phyloP scores from a whole-genome alignment of 2,329 filamentous ascomycete genomes.

The Lachnellula occidentalis region DNA sequence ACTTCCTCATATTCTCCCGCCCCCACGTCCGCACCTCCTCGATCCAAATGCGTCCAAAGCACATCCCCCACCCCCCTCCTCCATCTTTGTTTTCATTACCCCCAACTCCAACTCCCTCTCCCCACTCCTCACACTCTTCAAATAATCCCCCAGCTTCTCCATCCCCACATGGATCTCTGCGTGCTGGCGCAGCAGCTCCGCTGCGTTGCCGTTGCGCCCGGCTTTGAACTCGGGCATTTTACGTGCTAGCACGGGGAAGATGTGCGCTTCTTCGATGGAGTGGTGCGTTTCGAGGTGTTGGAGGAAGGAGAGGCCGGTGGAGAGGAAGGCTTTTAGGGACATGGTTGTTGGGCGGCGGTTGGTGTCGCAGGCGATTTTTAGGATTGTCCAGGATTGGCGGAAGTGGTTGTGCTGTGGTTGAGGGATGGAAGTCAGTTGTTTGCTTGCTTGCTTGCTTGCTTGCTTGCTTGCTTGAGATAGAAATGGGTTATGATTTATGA shows the following conservation, averaged over 20 bases:
- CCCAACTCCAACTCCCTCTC: constrained; percentile 53
- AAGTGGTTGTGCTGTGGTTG: constrained; percentile 65
- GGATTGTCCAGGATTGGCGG: constrained; percentile 64
- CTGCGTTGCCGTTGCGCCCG: constrained; percentile 41
- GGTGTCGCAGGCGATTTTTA: constrained; percentile 60
- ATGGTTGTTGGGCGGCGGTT: constrained; percentile 56
- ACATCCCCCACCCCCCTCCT: constrained; percentile 65
- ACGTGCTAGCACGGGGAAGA: constrained; percentile 72
- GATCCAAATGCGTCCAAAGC: constrained; percentile 76
- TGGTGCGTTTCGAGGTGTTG: constrained; percentile 72
- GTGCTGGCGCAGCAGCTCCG: constrained; percentile 69
- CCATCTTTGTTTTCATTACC: constrained; percentile 66
- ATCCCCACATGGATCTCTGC: constrained; percentile 72
- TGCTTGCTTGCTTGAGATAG: background rate
- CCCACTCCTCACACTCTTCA: constrained; percentile 55
- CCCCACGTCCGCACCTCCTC: constrained; percentile 73
- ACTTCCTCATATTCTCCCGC: constrained; percentile 82
- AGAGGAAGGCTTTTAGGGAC: constrained; percentile 64
- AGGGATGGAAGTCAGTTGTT: background rate
- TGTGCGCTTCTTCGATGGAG: constrained; percentile 71
- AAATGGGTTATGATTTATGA: too few relatives aligned
- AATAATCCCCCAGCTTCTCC: constrained; percentile 60
- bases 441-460: background rate
- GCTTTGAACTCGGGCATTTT: constrained; percentile 72
- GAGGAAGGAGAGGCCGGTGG: constrained; percentile 63